A percentile compares a stretch with the other conserved stretches of the same genome.
Conservation (phyloP, 106 monocot species). For the Platanthera zijinensis region DNA sequence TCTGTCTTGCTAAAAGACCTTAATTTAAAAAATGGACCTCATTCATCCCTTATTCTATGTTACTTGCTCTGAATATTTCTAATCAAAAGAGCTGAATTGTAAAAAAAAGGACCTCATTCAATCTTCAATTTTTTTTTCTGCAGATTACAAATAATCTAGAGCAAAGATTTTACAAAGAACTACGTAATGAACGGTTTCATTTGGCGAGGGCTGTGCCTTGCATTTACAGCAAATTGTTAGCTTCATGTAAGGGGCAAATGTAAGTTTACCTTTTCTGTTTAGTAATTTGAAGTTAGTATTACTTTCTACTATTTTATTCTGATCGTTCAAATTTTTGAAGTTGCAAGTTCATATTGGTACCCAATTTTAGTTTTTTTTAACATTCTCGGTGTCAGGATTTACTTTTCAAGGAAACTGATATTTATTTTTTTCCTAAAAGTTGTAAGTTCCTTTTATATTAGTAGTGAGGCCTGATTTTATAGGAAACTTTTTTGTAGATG, state of each 20-base stretch:
- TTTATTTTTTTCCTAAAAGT: background rate
- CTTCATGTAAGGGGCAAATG: conserved; percentile 96
- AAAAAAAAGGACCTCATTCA: background rate
- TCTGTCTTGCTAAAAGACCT: too few species aligned
- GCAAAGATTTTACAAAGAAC: conserved; percentile 82
- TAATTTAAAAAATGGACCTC: too few species aligned
- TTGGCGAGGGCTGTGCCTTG: conserved; percentile 67
- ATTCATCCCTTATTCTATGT: too few species aligned
- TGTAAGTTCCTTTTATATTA: too few species aligned
- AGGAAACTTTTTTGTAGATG: too few species aligned
- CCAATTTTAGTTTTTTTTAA: background rate
- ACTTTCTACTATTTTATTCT: background rate
- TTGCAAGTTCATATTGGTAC: background rate
- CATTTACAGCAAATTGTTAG: conserved; percentile 74
- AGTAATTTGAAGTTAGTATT: background rate
- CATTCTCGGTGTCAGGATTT: background rate
- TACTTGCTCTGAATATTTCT: background rate
- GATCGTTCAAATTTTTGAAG: background rate
- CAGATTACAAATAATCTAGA: conserved; percentile 88
- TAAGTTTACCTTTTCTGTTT: conserved; percentile 42
- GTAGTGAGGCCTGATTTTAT: too few species aligned
- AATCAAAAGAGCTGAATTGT: background rate
- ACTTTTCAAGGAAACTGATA: background rate
- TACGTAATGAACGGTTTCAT: conserved; percentile 52
- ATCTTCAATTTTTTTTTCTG: background rate